Evolutionary conservation across 192 early-diverging fungal species (phyloP), one percentile per base, ranked within the genome.

Genomic region (Ambispora gerdemannii): DNA sequence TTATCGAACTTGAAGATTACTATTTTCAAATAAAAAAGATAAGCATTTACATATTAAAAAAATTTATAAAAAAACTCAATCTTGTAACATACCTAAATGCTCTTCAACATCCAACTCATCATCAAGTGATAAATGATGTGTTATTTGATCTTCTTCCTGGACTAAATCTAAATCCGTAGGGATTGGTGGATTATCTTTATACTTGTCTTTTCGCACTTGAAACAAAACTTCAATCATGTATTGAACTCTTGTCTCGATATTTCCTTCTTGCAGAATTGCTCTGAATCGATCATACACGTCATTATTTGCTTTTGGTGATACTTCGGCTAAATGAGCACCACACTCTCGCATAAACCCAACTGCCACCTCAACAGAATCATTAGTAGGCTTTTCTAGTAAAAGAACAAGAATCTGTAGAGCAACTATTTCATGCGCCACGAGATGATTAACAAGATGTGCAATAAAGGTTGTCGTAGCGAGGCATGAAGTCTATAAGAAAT

Each of bases 211-310:
- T 35, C 96, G 84, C 24, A 94, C 85, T 82, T 98, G 95, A 75
- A 98, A 96, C 31, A 98, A 72, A 20, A 95, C 95, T 76, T 98
- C 96, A 31, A 98, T 92, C 95, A 97, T 98, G 69, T 97, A 94
- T 77, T 98, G 95, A 3, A 92, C 88, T 72, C 96, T 92, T 74
- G 93, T 95, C 64, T 97, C 95, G 51, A 98, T 93, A 35, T 87
- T 83, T 8, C 93, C 94, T 73, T 98, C 95, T 72, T 98, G 95
- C 35, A 98, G 76, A 55, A 97, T 93, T 3, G 90, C 87, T 27
- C 95, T 85, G 71, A 98, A 93, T 4, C 94, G 87, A 71, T 98
- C 95, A 79, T 93, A 98, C 25, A 96, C 88, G 22, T 87, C 89
- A 70, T 91, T 91, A 56, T 87, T 87, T 2, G 91, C 90, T 19